A percentile compares a stretch with the other conserved stretches of the same genome.
These are phyloP conservation scores for Tieghemostelium lacteum DNA, from an alignment of 78 protist species.

Conservation along the genomic window DNA sequence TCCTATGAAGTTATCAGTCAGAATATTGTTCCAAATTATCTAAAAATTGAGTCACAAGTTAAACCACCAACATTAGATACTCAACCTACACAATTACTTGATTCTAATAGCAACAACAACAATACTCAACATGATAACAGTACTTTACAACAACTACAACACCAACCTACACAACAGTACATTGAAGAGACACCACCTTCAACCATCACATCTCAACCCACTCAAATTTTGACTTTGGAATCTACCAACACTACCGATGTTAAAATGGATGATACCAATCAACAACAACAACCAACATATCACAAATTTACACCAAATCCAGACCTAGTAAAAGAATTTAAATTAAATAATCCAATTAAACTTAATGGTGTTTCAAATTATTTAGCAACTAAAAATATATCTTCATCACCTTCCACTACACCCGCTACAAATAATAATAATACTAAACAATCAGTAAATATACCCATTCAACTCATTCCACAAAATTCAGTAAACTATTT, in stretches of 20 bases:
- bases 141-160: background rate
- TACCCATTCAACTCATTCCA: background rate
- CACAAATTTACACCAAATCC: conserved; percentile 8
- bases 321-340: conserved; percentile 6
- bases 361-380: conserved; percentile 48
- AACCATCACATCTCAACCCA: too few species aligned
- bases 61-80: background rate
- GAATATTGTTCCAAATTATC: conserved; percentile 6
- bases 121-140: background rate
- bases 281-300: background rate
- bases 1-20: conserved; percentile 13
- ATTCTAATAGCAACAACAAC: background rate
- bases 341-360: conserved; percentile 15
- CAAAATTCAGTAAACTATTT: conserved; percentile 23
- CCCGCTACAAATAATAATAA: background rate
- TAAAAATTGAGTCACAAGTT: conserved; percentile 2
- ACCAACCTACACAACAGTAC: background rate
- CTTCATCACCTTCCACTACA: background rate
- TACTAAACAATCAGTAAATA: background rate
- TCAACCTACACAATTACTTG: conserved; percentile 10
- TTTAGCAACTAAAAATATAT: conserved; percentile 1
- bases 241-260: background rate
- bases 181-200: background rate
- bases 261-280: conserved; percentile 1
- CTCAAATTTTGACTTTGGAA: too few species aligned